Percentiles rank a stretch among this genome's conserved stretches.
phyloP scores from a whole-genome alignment of 805 yeast genomes.

The Lipomyces japonicus region DNA sequence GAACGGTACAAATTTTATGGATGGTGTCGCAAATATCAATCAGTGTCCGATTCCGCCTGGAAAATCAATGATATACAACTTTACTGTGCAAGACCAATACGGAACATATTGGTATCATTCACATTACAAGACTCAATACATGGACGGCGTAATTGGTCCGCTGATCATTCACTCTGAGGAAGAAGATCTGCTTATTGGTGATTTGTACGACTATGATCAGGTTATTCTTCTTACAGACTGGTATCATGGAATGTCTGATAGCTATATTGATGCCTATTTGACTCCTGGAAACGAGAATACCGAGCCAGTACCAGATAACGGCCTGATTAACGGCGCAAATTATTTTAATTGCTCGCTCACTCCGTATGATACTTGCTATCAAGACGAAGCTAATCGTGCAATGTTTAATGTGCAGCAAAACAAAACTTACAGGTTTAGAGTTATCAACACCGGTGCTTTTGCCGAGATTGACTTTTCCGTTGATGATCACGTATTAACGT shows the following conservation, averaged over 20 bases:
- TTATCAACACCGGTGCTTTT: slow-evolving; percentile 38
- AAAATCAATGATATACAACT: slow-evolving; percentile 70
- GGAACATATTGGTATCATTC: slow-evolving; percentile 98
- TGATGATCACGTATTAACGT: slow-evolving; percentile 32
- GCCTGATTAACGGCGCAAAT: slow-evolving; percentile 43
- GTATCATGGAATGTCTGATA: slow-evolving; percentile 41
- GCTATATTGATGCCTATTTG: slow-evolving; percentile 38
- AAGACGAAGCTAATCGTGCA: slow-evolving; percentile 27
- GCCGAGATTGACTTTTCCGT: slow-evolving; percentile 37
- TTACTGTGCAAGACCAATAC: slow-evolving; percentile 69
- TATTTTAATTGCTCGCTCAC: slow-evolving; percentile 34
- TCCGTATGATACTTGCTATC: slow-evolving; percentile 31
- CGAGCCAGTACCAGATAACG: slow-evolving; percentile 42
- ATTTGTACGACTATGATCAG: slow-evolving; percentile 35
- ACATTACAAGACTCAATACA: slow-evolving; percentile 81
- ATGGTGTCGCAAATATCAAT: slow-evolving; percentile 80
- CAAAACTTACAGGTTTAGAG: slow-evolving; percentile 29
- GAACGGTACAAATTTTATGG: slow-evolving; percentile 71
- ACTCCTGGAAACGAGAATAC: slow-evolving; percentile 43
- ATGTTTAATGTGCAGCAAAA: slow-evolving; percentile 14
- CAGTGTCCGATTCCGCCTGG: slow-evolving; percentile 89
- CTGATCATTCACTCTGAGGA: slow-evolving; percentile 43
- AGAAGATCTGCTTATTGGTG: slow-evolving; percentile 36
- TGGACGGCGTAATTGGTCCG: slow-evolving; percentile 70
- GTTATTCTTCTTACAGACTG: slow-evolving; percentile 43